A percentile compares a stretch with the other conserved stretches of the same genome.
Conservation (phyloP, 2,329 filamentous ascomycete species). For the Karstenula rhodostoma region DNA sequence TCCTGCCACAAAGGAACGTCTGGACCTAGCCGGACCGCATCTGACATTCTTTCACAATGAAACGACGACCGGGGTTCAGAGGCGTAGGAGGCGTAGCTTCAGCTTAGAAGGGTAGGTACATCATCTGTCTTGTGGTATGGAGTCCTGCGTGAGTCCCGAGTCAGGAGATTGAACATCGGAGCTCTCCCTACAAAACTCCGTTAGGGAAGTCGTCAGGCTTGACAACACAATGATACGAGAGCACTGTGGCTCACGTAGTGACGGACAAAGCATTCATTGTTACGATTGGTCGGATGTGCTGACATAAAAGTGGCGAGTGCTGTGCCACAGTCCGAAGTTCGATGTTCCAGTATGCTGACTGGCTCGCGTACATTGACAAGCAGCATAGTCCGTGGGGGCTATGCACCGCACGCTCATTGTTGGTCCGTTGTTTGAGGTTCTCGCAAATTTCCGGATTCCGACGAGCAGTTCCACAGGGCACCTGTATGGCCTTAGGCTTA, state of each 20-base stretch:
- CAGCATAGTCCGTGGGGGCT: constrained; percentile 8
- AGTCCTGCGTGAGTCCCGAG: constrained; percentile 4
- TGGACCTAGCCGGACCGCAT: constrained; percentile 1
- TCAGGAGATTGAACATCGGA: constrained; percentile 7
- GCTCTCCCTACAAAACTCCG: constrained; percentile 3
- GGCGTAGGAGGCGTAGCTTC: neutral
- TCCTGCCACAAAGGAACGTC: neutral
- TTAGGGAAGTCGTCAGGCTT: neutral
- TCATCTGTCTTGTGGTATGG: constrained; percentile 3
- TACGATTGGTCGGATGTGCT: constrained; percentile 3
- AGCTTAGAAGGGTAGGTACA: constrained; percentile 10
- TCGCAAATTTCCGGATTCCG: constrained; percentile 13
- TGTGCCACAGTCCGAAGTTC: constrained; percentile 7
- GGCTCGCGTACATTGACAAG: neutral
- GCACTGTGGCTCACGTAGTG: neutral
- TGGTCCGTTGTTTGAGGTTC: constrained; percentile 13
- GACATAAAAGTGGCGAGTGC: neutral
- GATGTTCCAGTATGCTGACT: neutral
- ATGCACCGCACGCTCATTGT: constrained; percentile 5
- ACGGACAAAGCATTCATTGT: neutral
- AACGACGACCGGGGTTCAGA: constrained; percentile 1
- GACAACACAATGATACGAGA: constrained; percentile 2
- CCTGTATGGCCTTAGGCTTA: neutral
- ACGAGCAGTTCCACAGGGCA: neutral
- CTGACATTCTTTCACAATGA: constrained; percentile 10